Conservation (phyloP, 2,329 filamentous ascomycete species). For the Ophiostoma piceae region DNA sequence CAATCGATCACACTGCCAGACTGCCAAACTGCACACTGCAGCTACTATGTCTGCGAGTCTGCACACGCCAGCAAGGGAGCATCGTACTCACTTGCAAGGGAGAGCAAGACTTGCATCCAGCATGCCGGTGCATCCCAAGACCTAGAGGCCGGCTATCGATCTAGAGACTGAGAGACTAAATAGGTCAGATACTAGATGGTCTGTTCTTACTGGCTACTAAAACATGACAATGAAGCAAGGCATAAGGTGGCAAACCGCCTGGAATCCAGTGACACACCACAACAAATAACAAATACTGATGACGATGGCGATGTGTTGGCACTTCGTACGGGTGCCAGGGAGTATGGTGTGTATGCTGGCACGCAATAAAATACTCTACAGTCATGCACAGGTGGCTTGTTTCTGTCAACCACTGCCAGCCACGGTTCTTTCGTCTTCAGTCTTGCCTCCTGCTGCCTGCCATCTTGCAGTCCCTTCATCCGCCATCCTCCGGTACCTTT, state of each 20-base stretch:
- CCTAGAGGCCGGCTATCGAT: conserved; percentile 35
- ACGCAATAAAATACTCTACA: not conserved
- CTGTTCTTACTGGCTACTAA: not conserved
- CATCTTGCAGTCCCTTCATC: not conserved
- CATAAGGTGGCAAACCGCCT: not conserved
- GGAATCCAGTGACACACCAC: not conserved
- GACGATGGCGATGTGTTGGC: not conserved
- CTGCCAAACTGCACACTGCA: not conserved
- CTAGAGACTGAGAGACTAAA: not conserved
- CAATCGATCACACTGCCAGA: not conserved
- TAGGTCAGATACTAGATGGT: not conserved
- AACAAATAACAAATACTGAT: not conserved
- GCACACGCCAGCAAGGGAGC: conserved; percentile 2
- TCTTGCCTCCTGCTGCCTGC: not conserved
- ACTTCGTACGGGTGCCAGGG: not conserved
- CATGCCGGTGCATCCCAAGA: not conserved
- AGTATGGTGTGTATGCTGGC: not conserved
- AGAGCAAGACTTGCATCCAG: not conserved
- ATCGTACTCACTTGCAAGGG: not conserved
- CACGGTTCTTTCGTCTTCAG: not conserved
- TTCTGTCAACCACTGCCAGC: not conserved
- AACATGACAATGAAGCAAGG: not conserved
- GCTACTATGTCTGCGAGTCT: not conserved
- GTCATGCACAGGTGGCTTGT: not conserved
- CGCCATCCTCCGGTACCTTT: not conserved